A percentile compares a stretch with the other conserved stretches of the same genome.
These are phyloP conservation scores for Macrophomina phaseolina DNA, from an alignment of 2,329 filamentous ascomycete species.

Conservation along the genomic window DNA sequence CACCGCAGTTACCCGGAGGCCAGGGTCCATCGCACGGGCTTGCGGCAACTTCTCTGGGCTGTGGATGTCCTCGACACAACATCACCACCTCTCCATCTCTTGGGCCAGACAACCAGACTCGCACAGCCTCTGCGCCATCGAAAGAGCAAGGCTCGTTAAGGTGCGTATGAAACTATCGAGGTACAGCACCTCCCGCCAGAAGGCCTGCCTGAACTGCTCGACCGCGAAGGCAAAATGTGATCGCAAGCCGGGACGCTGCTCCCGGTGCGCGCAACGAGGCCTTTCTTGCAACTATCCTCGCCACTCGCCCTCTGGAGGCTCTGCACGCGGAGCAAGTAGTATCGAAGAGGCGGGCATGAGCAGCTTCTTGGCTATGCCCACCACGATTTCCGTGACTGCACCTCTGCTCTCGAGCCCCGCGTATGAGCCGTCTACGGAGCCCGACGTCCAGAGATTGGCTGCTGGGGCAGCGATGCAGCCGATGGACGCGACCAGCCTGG, in stretches of 20 bases:
- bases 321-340: not conserved
- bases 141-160: no score
- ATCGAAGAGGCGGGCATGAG: no score
- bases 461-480: not conserved
- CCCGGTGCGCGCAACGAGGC: slow-evolving; percentile 40
- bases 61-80: no score
- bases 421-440: not conserved
- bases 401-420: not conserved
- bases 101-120: no score
- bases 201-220: slow-evolving; percentile 48
- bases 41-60: no score
- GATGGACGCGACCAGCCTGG: not conserved
- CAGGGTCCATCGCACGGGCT: no score
- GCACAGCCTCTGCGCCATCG: no score
- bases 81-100: no score
- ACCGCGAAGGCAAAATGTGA: slow-evolving; percentile 51
- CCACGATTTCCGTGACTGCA: not conserved
- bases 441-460: not conserved
- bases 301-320: not conserved
- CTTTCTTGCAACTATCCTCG: slow-evolving; percentile 41
- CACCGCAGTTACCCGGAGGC: no score
- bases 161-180: slow-evolving; percentile 35
- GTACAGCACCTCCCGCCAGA: slow-evolving; percentile 49
- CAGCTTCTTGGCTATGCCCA: not conserved
- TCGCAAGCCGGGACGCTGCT: slow-evolving; percentile 41